Conservation (phyloP, 2,329 filamentous ascomycete genomes). For the Pseudocercospora cruenta region DNA sequence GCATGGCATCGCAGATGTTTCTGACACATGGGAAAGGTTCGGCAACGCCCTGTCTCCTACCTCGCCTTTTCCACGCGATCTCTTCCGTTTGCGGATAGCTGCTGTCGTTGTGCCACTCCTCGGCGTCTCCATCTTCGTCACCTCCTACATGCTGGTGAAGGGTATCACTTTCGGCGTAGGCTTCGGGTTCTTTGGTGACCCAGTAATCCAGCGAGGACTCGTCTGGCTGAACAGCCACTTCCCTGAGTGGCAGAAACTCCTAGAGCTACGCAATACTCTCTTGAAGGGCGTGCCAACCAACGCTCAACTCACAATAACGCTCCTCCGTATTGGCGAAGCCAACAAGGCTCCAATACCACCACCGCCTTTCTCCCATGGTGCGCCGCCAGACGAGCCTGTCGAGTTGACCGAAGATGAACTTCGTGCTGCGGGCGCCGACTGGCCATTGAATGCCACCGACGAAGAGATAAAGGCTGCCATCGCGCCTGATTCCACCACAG, state of each 20-base stretch:
- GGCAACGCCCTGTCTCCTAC: constrained; percentile 59
- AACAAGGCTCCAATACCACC: constrained; percentile 77
- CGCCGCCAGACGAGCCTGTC: constrained; percentile 55
- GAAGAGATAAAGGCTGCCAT: constrained; percentile 69
- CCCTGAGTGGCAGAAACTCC: constrained; percentile 74
- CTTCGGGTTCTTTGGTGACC: constrained; percentile 79
- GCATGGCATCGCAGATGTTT: constrained; percentile 63
- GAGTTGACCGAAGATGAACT: constrained; percentile 56
- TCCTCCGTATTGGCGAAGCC: constrained; percentile 78
- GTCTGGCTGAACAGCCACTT: constrained; percentile 62
- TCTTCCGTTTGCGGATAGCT: constrained; percentile 52
- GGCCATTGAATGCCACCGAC: constrained; percentile 63
- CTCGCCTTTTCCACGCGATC: constrained; percentile 51
- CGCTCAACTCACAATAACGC: constrained; percentile 77
- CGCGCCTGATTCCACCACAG: constrained; percentile 49
- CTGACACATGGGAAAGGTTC: constrained; percentile 67
- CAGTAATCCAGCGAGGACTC: constrained; percentile 66
- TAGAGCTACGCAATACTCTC: constrained; percentile 74
- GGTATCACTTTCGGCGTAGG: constrained; percentile 68
- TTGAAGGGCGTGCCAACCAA: constrained; percentile 85
- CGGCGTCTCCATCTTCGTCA: constrained; percentile 48
- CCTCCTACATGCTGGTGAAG: constrained; percentile 62
- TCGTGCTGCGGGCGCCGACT: constrained; percentile 56
- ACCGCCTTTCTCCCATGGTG: constrained; percentile 50
- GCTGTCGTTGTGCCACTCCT: constrained; percentile 49